Conservation (phyloP, 106 monocot species). For the Agapanthus africanus region DNA sequence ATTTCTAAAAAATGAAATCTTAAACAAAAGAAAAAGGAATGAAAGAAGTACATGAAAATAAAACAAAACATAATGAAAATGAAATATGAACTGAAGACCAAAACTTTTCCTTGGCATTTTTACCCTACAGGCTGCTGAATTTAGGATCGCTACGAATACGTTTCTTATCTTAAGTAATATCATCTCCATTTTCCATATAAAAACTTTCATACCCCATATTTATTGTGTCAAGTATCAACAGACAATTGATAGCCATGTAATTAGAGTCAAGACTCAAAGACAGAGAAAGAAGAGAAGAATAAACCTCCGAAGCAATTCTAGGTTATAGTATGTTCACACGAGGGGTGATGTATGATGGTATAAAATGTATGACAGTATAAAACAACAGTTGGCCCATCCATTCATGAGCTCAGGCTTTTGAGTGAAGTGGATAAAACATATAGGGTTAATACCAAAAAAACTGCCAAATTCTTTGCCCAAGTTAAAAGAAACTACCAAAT, state of each 20-base stretch:
- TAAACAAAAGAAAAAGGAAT: not conserved
- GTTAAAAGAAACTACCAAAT: no score
- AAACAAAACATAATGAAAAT: not conserved
- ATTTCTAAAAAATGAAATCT: not conserved
- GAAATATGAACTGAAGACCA: not conserved
- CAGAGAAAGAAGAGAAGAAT: not conserved
- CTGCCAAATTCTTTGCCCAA: no score
- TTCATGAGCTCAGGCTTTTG: no score
- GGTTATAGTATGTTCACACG: no score
- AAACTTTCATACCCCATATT: not conserved
- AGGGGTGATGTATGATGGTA: no score
- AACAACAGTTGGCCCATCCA: no score
- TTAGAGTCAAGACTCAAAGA: not conserved
- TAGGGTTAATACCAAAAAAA: no score
- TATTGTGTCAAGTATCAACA: no score
- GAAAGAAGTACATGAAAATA: not conserved
- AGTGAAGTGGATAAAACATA: no score
- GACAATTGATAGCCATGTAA: not conserved
- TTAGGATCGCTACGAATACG: not conserved
- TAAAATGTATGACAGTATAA: no score
- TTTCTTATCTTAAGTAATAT: not conserved
- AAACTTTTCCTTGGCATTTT: not conserved
- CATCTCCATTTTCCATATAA: not conserved
- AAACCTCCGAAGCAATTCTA: not conserved
- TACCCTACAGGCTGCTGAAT: not conserved